Percentiles rank a stretch among this genome's conserved stretches.
Evolutionary conservation across 2,329 filamentous ascomycete genomes (phyloP).

Genomic region (Cercospora sojina): DNA sequence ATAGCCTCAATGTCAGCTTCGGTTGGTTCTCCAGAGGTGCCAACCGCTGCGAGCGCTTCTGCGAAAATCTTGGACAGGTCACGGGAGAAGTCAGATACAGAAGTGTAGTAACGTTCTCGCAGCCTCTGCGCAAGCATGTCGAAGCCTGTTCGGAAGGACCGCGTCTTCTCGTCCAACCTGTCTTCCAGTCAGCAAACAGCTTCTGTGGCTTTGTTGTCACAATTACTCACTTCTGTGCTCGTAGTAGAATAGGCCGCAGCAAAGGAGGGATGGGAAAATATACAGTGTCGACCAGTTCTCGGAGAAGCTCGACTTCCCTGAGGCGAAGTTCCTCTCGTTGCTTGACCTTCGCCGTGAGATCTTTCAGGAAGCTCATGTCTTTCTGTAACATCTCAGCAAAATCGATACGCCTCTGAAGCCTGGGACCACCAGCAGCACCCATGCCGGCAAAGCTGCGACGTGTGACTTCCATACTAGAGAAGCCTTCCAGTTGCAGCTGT

Average conservation of each 20-base stretch:
- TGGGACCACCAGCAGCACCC: conserved; percentile 77
- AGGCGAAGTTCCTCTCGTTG: conserved; percentile 76
- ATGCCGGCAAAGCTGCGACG: conserved; percentile 93
- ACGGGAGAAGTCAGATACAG: conserved; percentile 59
- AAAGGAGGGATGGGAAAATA: conserved; percentile 86
- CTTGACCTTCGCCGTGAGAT: conserved; percentile 68
- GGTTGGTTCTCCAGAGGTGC: conserved; percentile 29
- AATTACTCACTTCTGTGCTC: conserved; percentile 71
- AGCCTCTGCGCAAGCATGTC: conserved; percentile 54
- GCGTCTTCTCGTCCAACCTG: conserved; percentile 61
- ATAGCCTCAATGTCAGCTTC: conserved; percentile 37
- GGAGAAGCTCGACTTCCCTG: conserved; percentile 71
- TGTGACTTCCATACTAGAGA: conserved; percentile 96
- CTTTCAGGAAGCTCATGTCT: conserved; percentile 74
- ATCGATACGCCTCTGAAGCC: conserved; percentile 78
- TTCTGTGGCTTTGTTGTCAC: background rate
- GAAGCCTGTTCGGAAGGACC: conserved; percentile 56
- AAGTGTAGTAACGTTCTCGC: conserved; percentile 58
- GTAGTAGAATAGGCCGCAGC: conserved; percentile 74
- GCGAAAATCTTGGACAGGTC: conserved; percentile 59
- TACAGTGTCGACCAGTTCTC: conserved; percentile 77
- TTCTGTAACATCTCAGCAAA: conserved; percentile 75
- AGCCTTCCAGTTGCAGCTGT: conserved; percentile 92
- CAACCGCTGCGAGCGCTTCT: conserved; percentile 46
- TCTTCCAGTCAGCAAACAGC: conserved; percentile 40